Evolutionary conservation across 495 filamentous ascomycete species (phyloP).

Genomic region (Physcia stellaris): DNA sequence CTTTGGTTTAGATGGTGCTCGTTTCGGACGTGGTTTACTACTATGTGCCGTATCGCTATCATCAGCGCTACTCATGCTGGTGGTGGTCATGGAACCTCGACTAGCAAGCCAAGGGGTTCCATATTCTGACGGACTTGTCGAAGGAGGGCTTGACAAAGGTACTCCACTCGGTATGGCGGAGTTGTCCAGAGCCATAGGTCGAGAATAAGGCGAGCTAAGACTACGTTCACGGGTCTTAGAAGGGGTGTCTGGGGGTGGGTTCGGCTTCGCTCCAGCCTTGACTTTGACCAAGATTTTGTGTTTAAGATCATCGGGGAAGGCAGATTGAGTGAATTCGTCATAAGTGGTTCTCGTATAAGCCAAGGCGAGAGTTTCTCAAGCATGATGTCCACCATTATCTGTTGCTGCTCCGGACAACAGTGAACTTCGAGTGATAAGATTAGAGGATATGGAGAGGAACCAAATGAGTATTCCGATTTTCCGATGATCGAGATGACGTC

Average conservation of each 20-base stretch:
- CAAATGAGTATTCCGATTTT: slow-evolving; percentile 87
- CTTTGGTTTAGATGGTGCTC: slow-evolving; percentile 43
- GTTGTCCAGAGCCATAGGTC: slow-evolving; percentile 42
- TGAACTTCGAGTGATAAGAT: slow-evolving; percentile 94
- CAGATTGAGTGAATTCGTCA: slow-evolving; percentile 47
- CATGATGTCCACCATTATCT: slow-evolving; percentile 84
- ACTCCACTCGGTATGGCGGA: slow-evolving; percentile 35
- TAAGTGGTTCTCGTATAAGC: slow-evolving; percentile 61
- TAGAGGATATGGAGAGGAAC: slow-evolving; percentile 65
- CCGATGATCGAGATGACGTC: slow-evolving; percentile 88
- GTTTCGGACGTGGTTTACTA: slow-evolving; percentile 22
- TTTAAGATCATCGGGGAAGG: slow-evolving; percentile 74
- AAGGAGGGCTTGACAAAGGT: slow-evolving; percentile 43
- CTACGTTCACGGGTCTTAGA: slow-evolving; percentile 60
- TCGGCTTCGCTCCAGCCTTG: slow-evolving; percentile 46
- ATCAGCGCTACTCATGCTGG: slow-evolving; percentile 46
- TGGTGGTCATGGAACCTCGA: slow-evolving; percentile 38
- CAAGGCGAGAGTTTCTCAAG: slow-evolving; percentile 63
- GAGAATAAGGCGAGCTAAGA: slow-evolving; percentile 60
- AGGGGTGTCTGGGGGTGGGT: slow-evolving; percentile 25
- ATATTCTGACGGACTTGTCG: slow-evolving; percentile 34
- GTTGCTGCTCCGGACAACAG: slow-evolving; percentile 71
- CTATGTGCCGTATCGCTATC: slow-evolving; percentile 40
- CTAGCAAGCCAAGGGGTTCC: slow-evolving; percentile 27
- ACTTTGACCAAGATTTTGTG: slow-evolving; percentile 85